phyloP scores from a whole-genome alignment of 768 basidiomycete species.

The Crassisporium funariophilum region DNA sequence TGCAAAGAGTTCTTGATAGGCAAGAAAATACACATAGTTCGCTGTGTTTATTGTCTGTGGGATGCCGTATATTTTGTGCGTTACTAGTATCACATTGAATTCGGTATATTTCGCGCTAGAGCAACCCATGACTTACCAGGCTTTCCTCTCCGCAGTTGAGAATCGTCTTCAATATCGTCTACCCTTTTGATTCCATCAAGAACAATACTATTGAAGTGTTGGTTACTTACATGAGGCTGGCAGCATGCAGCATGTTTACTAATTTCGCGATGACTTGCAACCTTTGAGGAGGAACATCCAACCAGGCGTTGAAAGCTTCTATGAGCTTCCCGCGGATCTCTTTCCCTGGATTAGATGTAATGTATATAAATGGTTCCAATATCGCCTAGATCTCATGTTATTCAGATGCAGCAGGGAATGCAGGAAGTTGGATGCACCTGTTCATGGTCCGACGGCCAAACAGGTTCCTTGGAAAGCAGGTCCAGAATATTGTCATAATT shows the following conservation, averaged over 20 bases:
- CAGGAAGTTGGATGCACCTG: slow-evolving; percentile 21
- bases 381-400: slow-evolving; percentile 39
- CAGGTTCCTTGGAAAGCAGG: slow-evolving; percentile 30
- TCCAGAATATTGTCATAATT: slow-evolving; percentile 44
- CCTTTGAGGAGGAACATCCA: slow-evolving; percentile 74
- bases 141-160: slow-evolving; percentile 80
- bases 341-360: slow-evolving; percentile 85
- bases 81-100: slow-evolving; percentile 48
- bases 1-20: slow-evolving; percentile 80
- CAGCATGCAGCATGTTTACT: slow-evolving; percentile 93
- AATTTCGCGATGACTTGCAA: slow-evolving; percentile 75
- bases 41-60: slow-evolving; percentile 98
- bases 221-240: slow-evolving; percentile 77
- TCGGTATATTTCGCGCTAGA: background rate
- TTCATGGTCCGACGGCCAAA: slow-evolving; percentile 40
- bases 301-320: slow-evolving; percentile 92
- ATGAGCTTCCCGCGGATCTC: slow-evolving; percentile 88
- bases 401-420: background rate
- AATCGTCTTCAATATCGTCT: slow-evolving; percentile 94
- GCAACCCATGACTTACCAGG: slow-evolving; percentile 53
- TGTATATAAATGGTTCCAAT: slow-evolving; percentile 88
- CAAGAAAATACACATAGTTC: slow-evolving; percentile 96
- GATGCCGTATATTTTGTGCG: slow-evolving; percentile 95
- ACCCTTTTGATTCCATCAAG: slow-evolving; percentile 68
- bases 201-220: background rate